phyloP scores from a whole-genome alignment of 176 grass and related monocot species.

The Stipa capillata region DNA sequence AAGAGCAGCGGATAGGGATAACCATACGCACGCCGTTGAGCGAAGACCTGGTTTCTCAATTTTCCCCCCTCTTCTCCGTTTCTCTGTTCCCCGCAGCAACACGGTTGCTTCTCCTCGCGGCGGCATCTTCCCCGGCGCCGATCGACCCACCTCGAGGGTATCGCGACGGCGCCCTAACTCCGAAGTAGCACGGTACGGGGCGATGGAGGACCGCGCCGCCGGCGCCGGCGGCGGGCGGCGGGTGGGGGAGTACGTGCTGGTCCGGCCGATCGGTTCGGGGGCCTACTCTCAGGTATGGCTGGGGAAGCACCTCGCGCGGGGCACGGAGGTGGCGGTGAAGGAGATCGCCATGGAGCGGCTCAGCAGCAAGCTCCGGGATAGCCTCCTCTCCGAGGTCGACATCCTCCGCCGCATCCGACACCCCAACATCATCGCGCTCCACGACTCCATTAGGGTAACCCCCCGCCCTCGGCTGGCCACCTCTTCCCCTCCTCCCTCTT shows the following conservation, averaged over 20 bases:
- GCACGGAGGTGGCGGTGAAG: slow-evolving; percentile 81
- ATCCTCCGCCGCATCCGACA: slow-evolving; percentile 75
- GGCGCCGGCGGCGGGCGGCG: slow-evolving; percentile 2
- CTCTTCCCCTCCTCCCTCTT: neutral
- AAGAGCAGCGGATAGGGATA: slow-evolving; percentile 32
- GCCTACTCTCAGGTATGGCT: slow-evolving; percentile 89
- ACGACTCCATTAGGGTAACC: slow-evolving; percentile 68
- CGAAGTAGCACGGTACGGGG: neutral
- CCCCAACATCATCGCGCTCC: slow-evolving; percentile 80
- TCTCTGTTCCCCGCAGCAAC: slow-evolving; percentile 28
- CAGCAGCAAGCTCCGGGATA: slow-evolving; percentile 79
- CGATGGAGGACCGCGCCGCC: slow-evolving; percentile 26
- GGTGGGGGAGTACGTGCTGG: slow-evolving; percentile 77
- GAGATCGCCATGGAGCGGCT: slow-evolving; percentile 82
- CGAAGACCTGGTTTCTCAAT: slow-evolving; percentile 3
- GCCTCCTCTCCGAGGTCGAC: slow-evolving; percentile 86
- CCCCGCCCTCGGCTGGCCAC: neutral
- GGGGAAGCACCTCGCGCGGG: slow-evolving; percentile 35
- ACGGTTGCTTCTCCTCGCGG: slow-evolving; percentile 46
- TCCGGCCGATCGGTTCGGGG: slow-evolving; percentile 62
- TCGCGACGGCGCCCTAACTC: neutral
- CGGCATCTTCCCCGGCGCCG: slow-evolving; percentile 22
- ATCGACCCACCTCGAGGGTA: neutral
- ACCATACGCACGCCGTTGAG: slow-evolving; percentile 20
- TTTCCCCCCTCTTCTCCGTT: neutral